Base-by-base conservation (phyloP, 805 yeast species). In the Starmerella asiatica region DNA sequence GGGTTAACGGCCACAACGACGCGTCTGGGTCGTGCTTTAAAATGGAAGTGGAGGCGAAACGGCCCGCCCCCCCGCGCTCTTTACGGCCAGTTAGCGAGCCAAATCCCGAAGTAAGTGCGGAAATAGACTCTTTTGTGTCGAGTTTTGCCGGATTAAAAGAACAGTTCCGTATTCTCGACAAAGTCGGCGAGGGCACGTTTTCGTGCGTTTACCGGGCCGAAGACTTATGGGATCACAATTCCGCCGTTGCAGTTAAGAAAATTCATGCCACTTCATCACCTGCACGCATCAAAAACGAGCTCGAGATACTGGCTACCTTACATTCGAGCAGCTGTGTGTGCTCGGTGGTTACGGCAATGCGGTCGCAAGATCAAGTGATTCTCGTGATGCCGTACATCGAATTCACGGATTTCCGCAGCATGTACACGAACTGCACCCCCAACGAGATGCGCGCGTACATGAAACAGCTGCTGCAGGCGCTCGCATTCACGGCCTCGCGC, bases 231-330 rank as follows among this genome's bases (percentile, higher is more conserved):
- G 11, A 23, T 11, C 37, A 51, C 27, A 36, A 27, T 12, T 5
- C 32, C 29, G 33, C 45, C 15, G 97, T 91, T 42, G 99, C 99
- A 2, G 65, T 91, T 49, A 91, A 91, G 57, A 74, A 91, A 53
- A 84, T 91, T 34, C 86, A 88, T 58, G 97, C 86, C 17, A 91
- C 98, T 0, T 82, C 95, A 1, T 84, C 96, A 6, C 96, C 97
- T 0, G 77, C 75, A 46, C 70, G 99, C 59, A 88, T 91, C 32
- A 75, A 73, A 51, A 86, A 86, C 57, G 99, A 91, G 58, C 69
- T 91, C 47, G 78, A 78, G 47, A 62, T 91, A 34, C 66, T 91
- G 24, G 46, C 46, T n/a, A 29, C 51, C n/a, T 43, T 50, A 39
- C 44, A 48, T 29, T 28, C 42, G 23, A 75, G 78, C 46, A 65